Evolutionary conservation across 768 basidiomycete genomes (phyloP).

Genomic region (Candolleomyces aberdarensis): DNA sequence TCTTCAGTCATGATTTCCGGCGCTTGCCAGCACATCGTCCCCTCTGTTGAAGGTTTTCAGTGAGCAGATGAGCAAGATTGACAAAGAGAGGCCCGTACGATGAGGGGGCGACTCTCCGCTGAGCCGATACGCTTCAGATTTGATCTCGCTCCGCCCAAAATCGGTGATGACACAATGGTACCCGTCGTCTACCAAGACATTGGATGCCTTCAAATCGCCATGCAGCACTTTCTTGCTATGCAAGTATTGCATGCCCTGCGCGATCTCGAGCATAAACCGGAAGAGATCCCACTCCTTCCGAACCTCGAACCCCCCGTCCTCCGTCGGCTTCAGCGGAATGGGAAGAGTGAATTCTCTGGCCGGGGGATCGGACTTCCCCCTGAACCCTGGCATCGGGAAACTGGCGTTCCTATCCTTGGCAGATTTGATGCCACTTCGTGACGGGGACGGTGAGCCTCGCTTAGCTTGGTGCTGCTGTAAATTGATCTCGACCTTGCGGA

Average conservation of each 20-base stretch:
- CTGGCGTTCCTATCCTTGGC: not conserved
- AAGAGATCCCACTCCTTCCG: slow-evolving; percentile 43
- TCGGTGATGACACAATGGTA: slow-evolving; percentile 73
- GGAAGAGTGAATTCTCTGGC: not conserved
- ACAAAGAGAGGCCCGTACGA: slow-evolving; percentile 34
- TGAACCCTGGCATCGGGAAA: not conserved
- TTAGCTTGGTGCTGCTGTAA: not conserved
- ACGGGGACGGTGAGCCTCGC: not conserved
- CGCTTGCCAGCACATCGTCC: slow-evolving; percentile 67
- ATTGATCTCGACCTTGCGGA: slow-evolving; percentile 39
- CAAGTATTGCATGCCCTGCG: slow-evolving; percentile 79
- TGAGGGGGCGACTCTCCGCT: slow-evolving; percentile 44
- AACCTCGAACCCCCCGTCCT: slow-evolving; percentile 1
- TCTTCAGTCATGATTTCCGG: slow-evolving; percentile 60
- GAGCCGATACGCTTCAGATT: slow-evolving; percentile 62
- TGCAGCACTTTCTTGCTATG: slow-evolving; percentile 69
- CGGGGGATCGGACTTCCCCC: not conserved
- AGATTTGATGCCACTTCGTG: not conserved
- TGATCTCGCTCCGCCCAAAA: slow-evolving; percentile 82
- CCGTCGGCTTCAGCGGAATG: not conserved
- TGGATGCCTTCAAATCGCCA: slow-evolving; percentile 79
- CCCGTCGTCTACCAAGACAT: slow-evolving; percentile 71
- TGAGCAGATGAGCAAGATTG: not conserved
- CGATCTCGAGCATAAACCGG: slow-evolving; percentile 68
- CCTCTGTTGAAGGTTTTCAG: slow-evolving; percentile 34